Evolutionary conservation across 2,329 filamentous ascomycete species (phyloP), one percentile per base, ranked within the genome.

Genomic region (Chrysosporium keratinophilum): DNA sequence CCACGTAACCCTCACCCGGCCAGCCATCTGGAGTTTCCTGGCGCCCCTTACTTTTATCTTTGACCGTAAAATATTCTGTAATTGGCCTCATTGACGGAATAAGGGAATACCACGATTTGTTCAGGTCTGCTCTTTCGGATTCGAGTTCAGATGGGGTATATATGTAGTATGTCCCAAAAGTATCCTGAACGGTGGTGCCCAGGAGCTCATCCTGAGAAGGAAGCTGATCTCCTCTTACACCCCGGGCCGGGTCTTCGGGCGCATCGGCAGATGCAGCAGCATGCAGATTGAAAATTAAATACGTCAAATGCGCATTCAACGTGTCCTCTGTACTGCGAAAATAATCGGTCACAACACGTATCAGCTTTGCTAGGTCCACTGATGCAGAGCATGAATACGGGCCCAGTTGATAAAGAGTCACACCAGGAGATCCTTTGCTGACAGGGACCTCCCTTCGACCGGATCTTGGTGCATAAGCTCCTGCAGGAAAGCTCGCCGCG

Each of bases 1-100:
- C 78, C 34, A 83, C 65, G 59, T 75, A 81, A 17, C 74, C 72
- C 59, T 80, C 76, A n/a, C 75, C 77, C 0, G 82, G 82, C 82
- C 82, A 85, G 10, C 82, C 82, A 65, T 82, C 74, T 0, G 71
- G 62, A 0, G 81, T 83, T 17, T 71, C 72, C 35, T 68, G 67
- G 6, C 65, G 60, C 15, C 71, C 69, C 2, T 66, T 59, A 10
- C 60, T 46, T 40, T 69, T 60, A 28, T 65, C 61, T 7, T 73
- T 62, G 0, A 71, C 69, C 5, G 68, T 68, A 55, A 79, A 82
- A 60, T 83, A 85, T 20, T 74, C 72, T 2, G 66, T 58, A 17
- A 76, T 69, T 1, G 80, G 78, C 37, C 70, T 68, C 49, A 74
- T 72, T 46, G 56, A 63, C 33, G 61, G 65, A 15, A 62, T 56